Evolutionary conservation across 305 asterid species (phyloP), one percentile per base, ranked within the genome.

Genomic region (Plantago lanceolata): DNA sequence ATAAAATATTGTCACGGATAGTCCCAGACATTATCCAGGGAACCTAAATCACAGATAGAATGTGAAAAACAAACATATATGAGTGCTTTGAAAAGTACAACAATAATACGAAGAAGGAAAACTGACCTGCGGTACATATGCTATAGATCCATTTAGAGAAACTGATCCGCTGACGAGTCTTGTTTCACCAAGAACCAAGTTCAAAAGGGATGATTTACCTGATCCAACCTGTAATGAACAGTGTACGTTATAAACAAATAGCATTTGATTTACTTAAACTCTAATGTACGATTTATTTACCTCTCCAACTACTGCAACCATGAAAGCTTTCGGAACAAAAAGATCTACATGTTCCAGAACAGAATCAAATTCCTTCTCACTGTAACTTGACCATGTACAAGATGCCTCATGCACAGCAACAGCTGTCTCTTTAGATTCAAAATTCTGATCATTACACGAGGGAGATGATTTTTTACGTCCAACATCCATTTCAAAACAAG

Each of bases 1-100:
- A 85, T 83, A 93, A 75, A 77, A 93, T 80, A 67, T 93, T 93
- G 68, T 93, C 94, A 59, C 97, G 99, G 50, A 93, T 73, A 43
- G 95, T 87, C 78, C 99, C 99, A 48, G 96, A 87, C 80, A 85
- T 84, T 74, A 85, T 85, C 97, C 99, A 93, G 29, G 99, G 95
- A 57, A 87, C 87, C 98, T 93, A 61, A 59, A 72, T 48, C 66
- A 74, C 68, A 59, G 49, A 62, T 60, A 73, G 55, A 63, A 40
- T 43, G 37, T 63, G 19, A 73, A 63, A 40, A 40, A 40, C 2
- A 37, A 40, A 11, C n/a, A 12, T 7, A 37, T 59, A 19, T 4
- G 15, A 55, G 35, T 53, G 67, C 72, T 68, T 61, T 48, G 55
- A 62, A 59, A 57, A 31, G 59, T 60, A 63, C 51, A 47, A 64